These are phyloP conservation scores for Hericium coralloides DNA, from an alignment of 768 basidiomycete genomes.

Conservation along the genomic window DNA sequence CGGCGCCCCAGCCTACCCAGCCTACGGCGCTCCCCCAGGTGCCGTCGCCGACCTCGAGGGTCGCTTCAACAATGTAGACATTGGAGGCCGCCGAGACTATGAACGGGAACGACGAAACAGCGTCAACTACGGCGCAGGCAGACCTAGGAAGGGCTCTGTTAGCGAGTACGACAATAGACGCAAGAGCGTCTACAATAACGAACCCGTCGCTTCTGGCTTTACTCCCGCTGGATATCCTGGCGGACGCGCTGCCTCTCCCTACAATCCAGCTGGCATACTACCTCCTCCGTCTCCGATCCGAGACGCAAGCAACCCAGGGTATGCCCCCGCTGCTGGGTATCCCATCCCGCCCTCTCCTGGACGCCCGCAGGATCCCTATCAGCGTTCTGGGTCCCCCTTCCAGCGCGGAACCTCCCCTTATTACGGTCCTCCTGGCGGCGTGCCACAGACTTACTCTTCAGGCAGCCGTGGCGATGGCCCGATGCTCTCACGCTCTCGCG, in stretches of 20 bases:
- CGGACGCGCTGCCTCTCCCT: slow-evolving; percentile 15
- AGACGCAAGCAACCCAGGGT: slow-evolving; percentile 4
- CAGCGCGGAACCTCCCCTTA: slow-evolving; percentile 25
- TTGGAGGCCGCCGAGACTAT: slow-evolving; percentile 14
- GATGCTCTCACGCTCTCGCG: slow-evolving; percentile 29
- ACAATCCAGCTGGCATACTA: slow-evolving; percentile 7
- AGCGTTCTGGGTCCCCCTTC: slow-evolving; percentile 25
- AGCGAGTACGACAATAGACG: slow-evolving; percentile 13
- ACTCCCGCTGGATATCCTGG: slow-evolving; percentile 18
- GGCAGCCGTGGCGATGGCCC: slow-evolving; percentile 32
- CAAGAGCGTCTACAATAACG: slow-evolving; percentile 1
- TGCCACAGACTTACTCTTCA: background rate
- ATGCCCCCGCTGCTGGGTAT: slow-evolving; percentile 7
- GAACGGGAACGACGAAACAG: slow-evolving; percentile 2
- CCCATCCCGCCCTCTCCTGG: slow-evolving; percentile 4
- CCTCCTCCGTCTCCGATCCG: slow-evolving; percentile 9
- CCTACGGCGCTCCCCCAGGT: slow-evolving; percentile 14
- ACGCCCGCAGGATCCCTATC: slow-evolving; percentile 6
- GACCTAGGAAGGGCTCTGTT: background rate
- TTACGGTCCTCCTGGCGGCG: slow-evolving; percentile 27
- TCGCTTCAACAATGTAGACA: slow-evolving; percentile 22
- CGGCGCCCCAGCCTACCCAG: background rate
- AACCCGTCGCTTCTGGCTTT: background rate
- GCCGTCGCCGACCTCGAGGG: slow-evolving; percentile 29
- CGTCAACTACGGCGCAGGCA: slow-evolving; percentile 1